phyloP scores from a whole-genome alignment of 805 yeast genomes.

The Candida vartiovaarae region DNA sequence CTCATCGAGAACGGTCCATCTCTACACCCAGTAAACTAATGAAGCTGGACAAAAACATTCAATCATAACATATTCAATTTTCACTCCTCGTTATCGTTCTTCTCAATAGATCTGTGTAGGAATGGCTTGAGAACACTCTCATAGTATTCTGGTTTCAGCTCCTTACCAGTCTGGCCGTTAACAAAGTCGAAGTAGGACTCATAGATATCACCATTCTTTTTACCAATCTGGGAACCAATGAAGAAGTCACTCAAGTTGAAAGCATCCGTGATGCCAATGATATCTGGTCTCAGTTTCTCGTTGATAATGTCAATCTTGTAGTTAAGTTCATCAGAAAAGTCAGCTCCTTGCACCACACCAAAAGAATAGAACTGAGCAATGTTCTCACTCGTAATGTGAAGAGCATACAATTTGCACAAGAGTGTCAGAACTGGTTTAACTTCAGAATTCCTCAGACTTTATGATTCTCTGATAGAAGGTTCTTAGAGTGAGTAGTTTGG shows the following conservation, averaged over 20 bases:
- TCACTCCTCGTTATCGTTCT: conserved; percentile 17
- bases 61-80: background rate
- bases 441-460: conserved; percentile 26
- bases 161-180: conserved; percentile 29
- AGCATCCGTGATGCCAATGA: conserved; percentile 74
- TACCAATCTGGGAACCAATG: conserved; percentile 79
- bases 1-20: conserved; percentile 13
- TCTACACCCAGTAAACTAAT: conserved; percentile 10
- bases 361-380: conserved; percentile 57
- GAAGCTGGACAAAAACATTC: no score
- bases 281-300: conserved; percentile 55
- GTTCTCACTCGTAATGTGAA: conserved; percentile 51
- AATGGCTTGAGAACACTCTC: conserved; percentile 16
- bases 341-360: conserved; percentile 37
- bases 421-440: conserved; percentile 36
- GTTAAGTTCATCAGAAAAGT: conserved; percentile 27
- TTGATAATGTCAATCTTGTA: conserved; percentile 22
- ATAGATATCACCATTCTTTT: conserved; percentile 74
- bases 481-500: conserved; percentile 28
- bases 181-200: conserved; percentile 66
- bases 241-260: conserved; percentile 74
- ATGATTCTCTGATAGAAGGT: conserved; percentile 23
- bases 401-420: conserved; percentile 55
- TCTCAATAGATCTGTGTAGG: conserved; percentile 13
- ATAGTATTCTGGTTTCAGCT: conserved; percentile 52